Evolutionary conservation across 179 eudicot species (phyloP), one percentile per base, ranked within the genome.

Genomic region (Sideroxylon spinosum): DNA sequence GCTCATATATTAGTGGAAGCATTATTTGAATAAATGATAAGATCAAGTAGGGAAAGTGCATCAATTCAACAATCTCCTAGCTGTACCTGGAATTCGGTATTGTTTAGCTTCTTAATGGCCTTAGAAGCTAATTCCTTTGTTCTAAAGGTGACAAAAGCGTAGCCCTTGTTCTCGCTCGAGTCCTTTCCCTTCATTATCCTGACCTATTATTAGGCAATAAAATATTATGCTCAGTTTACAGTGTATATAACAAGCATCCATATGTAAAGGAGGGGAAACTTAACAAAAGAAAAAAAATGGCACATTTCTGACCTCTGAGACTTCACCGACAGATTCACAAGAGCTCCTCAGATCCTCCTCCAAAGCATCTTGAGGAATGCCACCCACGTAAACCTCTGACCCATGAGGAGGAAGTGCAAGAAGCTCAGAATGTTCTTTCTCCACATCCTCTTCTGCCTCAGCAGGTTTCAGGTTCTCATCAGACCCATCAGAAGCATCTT

Each of bases 401-500:
- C 99, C 99, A 84, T 95, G 96, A 76, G 98, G 96, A 48, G 99
- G 99, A 73, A 92, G 96, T 29, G 96, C 86, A 85, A 95, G 94
- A 80, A 95, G 94, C 82, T 92, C 92, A 7, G 89, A 91, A 85
- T 90, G 94, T 77, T 86, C 82, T 82, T 85, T 86, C 29, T 81
- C 75, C 73, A 78, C 85, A 29, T 82, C 91, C 74, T 80, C 90
- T 4, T 84, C 87, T n/a, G 11, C 79, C 14, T 78, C 89, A 59
- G 71, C 76, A 71, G 66, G 76, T 63, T 76, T 85, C 91, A 89
- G 87, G 55, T 89, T 84, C 69, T 75, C 87, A 79, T 85, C 73
- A 74, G 53, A 80, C 25, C 75, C 85, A 7, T 86, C 73, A 0
- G 29, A 71, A 32, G 60, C 73, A 9, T 76, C 88, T 17, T 85